A percentile compares a stretch with the other conserved stretches of the same genome.
These are phyloP conservation scores for Bombardia bombarda DNA, from an alignment of 495 filamentous ascomycete genomes.

Conservation along the genomic window DNA sequence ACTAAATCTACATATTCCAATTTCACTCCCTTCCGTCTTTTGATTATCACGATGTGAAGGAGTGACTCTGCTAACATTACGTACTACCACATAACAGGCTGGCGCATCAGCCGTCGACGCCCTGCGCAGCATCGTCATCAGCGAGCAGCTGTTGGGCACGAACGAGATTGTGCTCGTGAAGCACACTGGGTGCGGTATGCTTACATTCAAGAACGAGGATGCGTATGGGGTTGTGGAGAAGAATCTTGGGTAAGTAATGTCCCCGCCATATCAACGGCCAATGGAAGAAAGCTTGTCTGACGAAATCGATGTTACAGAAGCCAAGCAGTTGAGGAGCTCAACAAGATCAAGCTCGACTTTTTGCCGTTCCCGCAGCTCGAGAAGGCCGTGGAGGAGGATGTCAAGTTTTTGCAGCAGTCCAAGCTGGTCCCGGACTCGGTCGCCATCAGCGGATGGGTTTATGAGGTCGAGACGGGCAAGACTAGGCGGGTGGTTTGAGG, in stretches of 20 bases:
- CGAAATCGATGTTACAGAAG: conserved; percentile 3
- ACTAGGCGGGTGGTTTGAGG: conserved; percentile 45
- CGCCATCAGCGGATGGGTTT: conserved; percentile 65
- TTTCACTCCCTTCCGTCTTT: not conserved
- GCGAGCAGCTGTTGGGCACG: conserved; percentile 75
- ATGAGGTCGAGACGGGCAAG: conserved; percentile 72
- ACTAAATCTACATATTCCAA: not conserved
- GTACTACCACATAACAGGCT: conserved; percentile 21
- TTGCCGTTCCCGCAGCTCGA: conserved; percentile 58
- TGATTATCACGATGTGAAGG: not conserved
- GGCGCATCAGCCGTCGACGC: conserved; percentile 62
- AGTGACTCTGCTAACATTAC: conserved; percentile 3
- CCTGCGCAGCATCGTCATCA: conserved; percentile 68
- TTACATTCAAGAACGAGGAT: conserved; percentile 65
- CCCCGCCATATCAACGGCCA: too few relatives aligned
- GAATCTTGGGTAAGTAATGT: conserved; percentile 44
- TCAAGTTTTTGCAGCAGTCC: conserved; percentile 51
- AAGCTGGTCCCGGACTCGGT: conserved; percentile 51
- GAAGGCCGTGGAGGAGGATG: conserved; percentile 57
- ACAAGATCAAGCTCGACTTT: conserved; percentile 41
- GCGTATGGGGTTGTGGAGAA: conserved; percentile 48
- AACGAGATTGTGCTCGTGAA: conserved; percentile 70
- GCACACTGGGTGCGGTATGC: conserved; percentile 77
- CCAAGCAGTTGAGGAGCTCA: conserved; percentile 17
- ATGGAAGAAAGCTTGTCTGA: too few relatives aligned